phyloP scores from a whole-genome alignment of 2,329 filamentous ascomycete genomes.

The Cryoendolithus antarcticus region DNA sequence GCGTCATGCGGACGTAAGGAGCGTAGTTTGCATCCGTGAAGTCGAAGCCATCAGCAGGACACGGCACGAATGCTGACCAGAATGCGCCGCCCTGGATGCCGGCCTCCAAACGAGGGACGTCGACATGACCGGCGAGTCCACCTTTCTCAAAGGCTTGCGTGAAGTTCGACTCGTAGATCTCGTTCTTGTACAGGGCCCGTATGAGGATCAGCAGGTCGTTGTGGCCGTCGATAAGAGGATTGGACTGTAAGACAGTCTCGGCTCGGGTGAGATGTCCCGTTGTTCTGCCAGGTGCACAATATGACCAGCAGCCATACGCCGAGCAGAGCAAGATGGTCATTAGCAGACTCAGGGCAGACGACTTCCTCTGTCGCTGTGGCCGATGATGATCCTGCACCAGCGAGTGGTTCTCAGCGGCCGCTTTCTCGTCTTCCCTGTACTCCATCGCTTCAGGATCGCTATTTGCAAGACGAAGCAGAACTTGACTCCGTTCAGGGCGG shows the following conservation, averaged over 20 bases:
- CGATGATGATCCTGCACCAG: no score
- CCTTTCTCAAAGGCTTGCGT: slow-evolving; percentile 62
- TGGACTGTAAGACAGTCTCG: slow-evolving; percentile 11
- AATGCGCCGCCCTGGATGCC: slow-evolving; percentile 77
- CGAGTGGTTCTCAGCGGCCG: no score
- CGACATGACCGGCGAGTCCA: slow-evolving; percentile 57
- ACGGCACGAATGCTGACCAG: slow-evolving; percentile 77
- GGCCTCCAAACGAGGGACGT: slow-evolving; percentile 59
- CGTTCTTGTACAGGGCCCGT: slow-evolving; percentile 55
- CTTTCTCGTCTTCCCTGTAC: no score
- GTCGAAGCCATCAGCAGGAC: slow-evolving; percentile 59
- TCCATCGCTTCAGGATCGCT: no score
- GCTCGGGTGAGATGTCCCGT: neutral
- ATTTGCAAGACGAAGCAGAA: no score
- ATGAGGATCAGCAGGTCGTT: slow-evolving; percentile 74
- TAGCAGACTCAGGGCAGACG: no score
- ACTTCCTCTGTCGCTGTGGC: no score
- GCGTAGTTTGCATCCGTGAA: slow-evolving; percentile 63
- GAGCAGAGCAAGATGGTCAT: no score
- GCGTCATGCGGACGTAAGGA: slow-evolving; percentile 51
- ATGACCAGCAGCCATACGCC: no score
- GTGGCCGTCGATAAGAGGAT: slow-evolving; percentile 55
- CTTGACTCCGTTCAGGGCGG: no score
- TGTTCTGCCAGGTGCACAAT: no score
- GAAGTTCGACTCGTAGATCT: slow-evolving; percentile 59